Base-by-base conservation (phyloP, 345 rosid genomes). In the Anacardium occidentale region DNA sequence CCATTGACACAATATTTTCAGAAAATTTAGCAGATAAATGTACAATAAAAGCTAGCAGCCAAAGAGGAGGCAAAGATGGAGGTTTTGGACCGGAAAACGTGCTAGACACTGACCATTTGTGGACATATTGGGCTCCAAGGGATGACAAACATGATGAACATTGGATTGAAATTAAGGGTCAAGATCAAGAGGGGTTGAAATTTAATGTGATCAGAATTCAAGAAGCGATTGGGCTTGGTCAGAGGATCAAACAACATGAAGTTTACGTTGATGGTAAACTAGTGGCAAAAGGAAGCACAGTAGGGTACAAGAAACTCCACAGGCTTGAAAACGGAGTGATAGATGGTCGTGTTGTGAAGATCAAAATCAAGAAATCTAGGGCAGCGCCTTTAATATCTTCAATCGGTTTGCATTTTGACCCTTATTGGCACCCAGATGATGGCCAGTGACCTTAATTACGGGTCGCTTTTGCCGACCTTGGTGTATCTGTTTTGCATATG, bases 211-310 rank as follows among this genome's bases (percentile, higher is more conserved):
- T 90, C 15, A 80, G 91, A 72, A 84, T 88, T 60, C 96, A 90
- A 61, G 96, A 90, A 66, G 87, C 93, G 1, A 84, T 90, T 21
- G 93, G 93, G 55, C 80, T 90, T 24, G 93, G 93, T 20, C 93
- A 90, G 70, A 78, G 96, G 81, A 81, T 90, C 70, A 42, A 79
- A 48, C 61, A 69, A 73, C 91, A 88, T 64, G 84, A 81, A 71
- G 64, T 90, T 60, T 71, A 80, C 44, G 80, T 88, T 18, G 89
- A 88, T 45, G 93, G 32, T 29, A 29, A 29, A 29, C 32, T 29
- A 3, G 40, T 34, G 40, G 40, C 40, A 34, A 7, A 77, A 2
- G 96, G 93, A 63, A 87, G 85, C 3, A 90, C 96, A 8, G 83
- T 88, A 6, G 93, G 96, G 64, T 63, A 87, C 76, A 86, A 90